Evolutionary conservation across 768 basidiomycete genomes (phyloP), one percentile per base, ranked within the genome.

Genomic region (Punctularia strigosozonata): DNA sequence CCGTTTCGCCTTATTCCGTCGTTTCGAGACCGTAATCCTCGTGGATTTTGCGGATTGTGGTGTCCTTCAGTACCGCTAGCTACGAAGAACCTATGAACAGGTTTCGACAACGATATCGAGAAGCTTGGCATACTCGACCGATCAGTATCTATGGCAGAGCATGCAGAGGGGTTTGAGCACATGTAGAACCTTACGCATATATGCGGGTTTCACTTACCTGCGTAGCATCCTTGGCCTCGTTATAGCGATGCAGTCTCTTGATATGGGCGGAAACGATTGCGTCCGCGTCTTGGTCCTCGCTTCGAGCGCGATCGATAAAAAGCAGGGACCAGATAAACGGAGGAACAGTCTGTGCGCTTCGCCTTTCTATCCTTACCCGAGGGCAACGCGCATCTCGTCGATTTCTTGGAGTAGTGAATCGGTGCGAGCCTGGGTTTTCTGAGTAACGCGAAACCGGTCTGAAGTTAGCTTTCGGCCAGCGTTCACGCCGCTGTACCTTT

Each of bases 191-290:
- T 13, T n/a, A 14, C 15, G 25, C 40, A 32, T 31, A 4, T 34
- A 31, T 34, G 35, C 38, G 13, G n/a, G n/a, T n/a, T n/a, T n/a
- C n/a, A 40, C 24, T 23, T 36, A 75, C 84, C 75, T 87, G 85
- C 1, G 81, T 68, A 4, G 83, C 85, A 53, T 88, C 85, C 51
- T 87, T 87, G 6, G 81, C 72, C 53, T 87, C 85, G 43, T 87
- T 87, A 44, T 86, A 88, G 25, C 61, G 63, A 54, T 87, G 85
- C 25, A 86, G 60, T 3, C 83, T 62, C 46, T 70, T 71, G 54
- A 86, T 86, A 48, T 86, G 81, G 12, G 63, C 59, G 43, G 76
- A 73, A 18, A 80, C 73, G 6, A 81, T 71, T 36, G 58, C 59
- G 31, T 77, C 71, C 0, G 78, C 69, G 37, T 77, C 69, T 42